These are phyloP conservation scores for Annulohypoxylon stygium DNA, from an alignment of 495 filamentous ascomycete genomes.

Conservation along the genomic window DNA sequence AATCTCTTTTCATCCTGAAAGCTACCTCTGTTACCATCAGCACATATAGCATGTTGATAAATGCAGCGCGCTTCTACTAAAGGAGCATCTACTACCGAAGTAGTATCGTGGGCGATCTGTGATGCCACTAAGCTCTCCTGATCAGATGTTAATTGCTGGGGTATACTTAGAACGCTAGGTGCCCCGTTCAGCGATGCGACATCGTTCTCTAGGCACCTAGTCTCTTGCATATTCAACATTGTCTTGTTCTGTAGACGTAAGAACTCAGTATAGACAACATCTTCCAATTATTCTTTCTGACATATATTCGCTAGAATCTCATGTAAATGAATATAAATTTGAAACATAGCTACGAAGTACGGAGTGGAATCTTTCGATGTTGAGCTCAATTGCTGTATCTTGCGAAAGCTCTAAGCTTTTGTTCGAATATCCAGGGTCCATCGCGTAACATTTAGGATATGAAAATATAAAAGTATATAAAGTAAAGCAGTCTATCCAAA, in stretches of 20 bases:
- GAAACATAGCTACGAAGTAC: no score
- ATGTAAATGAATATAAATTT: no score
- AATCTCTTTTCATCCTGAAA: background rate
- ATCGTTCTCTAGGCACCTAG: background rate
- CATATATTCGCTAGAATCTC: no score
- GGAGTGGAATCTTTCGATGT: no score
- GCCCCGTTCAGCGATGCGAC: conserved; percentile 2
- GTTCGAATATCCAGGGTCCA: no score
- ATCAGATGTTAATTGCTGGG: conserved; percentile 10
- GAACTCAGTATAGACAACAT: no score
- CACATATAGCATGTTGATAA: conserved; percentile 1
- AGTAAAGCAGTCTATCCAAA: no score
- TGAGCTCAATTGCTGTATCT: no score
- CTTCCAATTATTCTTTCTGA: no score
- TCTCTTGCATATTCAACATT: background rate
- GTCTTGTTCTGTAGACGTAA: background rate
- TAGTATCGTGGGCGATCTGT: conserved; percentile 20
- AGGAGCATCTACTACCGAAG: conserved; percentile 38
- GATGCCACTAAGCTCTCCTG: conserved; percentile 12
- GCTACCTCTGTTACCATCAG: background rate
- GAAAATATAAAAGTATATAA: no score
- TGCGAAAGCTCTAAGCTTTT: no score
- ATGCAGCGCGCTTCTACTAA: conserved; percentile 26
- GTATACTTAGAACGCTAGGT: background rate
- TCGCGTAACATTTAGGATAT: no score